These are phyloP conservation scores for Lepraria neglecta DNA, from an alignment of 495 filamentous ascomycete genomes.

Conservation along the genomic window DNA sequence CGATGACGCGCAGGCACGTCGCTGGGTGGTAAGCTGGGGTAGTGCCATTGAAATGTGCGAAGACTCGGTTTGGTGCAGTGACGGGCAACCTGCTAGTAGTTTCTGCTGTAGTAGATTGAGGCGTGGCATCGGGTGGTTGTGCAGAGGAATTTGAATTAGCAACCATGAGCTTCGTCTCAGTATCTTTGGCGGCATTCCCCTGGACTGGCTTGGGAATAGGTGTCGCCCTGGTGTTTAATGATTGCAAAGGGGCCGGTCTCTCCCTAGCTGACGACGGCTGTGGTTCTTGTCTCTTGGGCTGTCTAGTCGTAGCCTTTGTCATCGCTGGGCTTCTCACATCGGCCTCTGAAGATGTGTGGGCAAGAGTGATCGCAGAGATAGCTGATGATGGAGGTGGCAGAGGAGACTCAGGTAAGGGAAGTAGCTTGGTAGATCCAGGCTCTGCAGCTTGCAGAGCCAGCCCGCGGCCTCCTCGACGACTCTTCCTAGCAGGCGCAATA, in stretches of 20 bases:
- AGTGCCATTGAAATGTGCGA: constrained; percentile 47
- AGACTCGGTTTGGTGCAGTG: constrained; percentile 43
- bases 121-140: background rate
- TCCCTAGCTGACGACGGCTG: background rate
- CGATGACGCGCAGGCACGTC: constrained; percentile 42
- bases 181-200: background rate
- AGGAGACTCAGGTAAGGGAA: constrained; percentile 1
- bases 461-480: constrained; percentile 8
- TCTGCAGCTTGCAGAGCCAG: constrained; percentile 7
- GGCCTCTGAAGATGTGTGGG: constrained; percentile 26
- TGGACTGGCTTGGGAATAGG: background rate
- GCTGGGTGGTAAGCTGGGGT: constrained; percentile 47
- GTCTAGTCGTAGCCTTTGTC: background rate
- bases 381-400: constrained; percentile 28
- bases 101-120: background rate
- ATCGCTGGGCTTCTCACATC: background rate
- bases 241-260: background rate
- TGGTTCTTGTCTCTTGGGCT: background rate
- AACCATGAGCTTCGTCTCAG: background rate
- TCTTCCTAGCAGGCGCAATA: constrained; percentile 18
- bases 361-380: constrained; percentile 39
- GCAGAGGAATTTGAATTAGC: background rate
- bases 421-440: constrained; percentile 12
- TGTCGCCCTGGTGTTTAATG: background rate
- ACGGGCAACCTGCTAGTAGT: background rate